Conservation (phyloP, 345 rosid species). For the Geranium brycei region DNA sequence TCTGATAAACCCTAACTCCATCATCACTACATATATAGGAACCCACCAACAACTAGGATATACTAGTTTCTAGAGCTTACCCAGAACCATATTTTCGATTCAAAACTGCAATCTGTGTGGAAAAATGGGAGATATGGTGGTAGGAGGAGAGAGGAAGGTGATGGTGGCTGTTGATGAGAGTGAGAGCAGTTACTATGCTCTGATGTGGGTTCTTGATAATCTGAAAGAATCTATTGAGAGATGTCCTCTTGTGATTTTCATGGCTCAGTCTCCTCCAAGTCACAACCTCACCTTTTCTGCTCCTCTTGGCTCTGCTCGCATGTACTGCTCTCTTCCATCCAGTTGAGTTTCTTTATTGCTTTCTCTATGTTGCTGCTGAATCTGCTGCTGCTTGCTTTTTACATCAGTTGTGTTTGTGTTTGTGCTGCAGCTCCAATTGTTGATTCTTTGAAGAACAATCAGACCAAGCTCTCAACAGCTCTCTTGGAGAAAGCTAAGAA, state of each 20-base stretch:
- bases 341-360: slow-evolving; percentile 7
- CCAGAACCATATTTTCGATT: too few species aligned
- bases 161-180: slow-evolving; percentile 42
- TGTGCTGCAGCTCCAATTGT: slow-evolving; percentile 19
- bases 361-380: neutral
- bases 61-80: too few species aligned
- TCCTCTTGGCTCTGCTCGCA: slow-evolving; percentile 26
- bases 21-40: too few species aligned
- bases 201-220: slow-evolving; percentile 35
- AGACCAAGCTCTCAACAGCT: slow-evolving; percentile 17
- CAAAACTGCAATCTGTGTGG: too few species aligned
- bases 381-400: too few species aligned
- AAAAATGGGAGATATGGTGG: too few species aligned
- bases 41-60: too few species aligned
- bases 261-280: slow-evolving; percentile 26
- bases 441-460: slow-evolving; percentile 11
- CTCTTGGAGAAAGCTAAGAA: slow-evolving; percentile 24
- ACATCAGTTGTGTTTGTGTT: neutral
- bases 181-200: slow-evolving; percentile 37
- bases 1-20: too few species aligned
- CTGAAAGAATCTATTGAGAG: slow-evolving; percentile 22
- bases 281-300: slow-evolving; percentile 15
- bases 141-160: slow-evolving; percentile 17
- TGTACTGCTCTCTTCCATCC: slow-evolving; percentile 21
- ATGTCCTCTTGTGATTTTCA: slow-evolving; percentile 24